phyloP scores from a whole-genome alignment of 352 stramenopile genomes.

The Phytopythium boreale region DNA sequence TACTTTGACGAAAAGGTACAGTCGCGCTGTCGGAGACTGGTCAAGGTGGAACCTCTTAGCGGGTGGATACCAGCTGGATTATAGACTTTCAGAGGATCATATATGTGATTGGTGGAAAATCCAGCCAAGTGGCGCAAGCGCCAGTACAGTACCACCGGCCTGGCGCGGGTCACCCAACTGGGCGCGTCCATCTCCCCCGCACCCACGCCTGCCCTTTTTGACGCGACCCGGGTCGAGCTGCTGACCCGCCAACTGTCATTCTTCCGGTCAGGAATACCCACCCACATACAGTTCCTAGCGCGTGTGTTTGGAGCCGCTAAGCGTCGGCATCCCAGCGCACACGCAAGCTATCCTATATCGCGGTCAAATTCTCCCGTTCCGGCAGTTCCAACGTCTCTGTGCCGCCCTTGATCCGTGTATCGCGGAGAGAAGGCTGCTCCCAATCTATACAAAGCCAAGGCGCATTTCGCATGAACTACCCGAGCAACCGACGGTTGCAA shows the following conservation, averaged over 20 bases:
- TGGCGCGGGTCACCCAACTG: constrained; percentile 2
- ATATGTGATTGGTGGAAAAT: constrained; percentile 9
- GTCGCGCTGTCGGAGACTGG: background rate
- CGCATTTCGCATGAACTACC: too few species aligned
- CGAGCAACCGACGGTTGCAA: background rate
- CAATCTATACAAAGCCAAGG: background rate
- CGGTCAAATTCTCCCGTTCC: background rate
- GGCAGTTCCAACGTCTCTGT: background rate
- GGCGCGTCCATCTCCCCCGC: background rate
- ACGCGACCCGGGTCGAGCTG: background rate
- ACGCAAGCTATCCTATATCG: too few species aligned
- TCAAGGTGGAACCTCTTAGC: background rate
- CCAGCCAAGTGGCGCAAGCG: background rate
- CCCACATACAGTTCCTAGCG: too few species aligned
- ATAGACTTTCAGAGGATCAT: background rate
- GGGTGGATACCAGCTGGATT: background rate
- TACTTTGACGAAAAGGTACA: background rate
- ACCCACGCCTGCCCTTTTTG: constrained; percentile 1
- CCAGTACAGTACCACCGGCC: background rate
- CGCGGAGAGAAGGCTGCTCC: background rate
- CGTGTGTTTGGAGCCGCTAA: too few species aligned
- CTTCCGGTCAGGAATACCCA: background rate
- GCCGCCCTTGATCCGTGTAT: background rate
- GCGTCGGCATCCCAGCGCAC: too few species aligned
- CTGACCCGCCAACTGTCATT: background rate